phyloP scores from a whole-genome alignment of 2,329 filamentous ascomycete genomes.

The Tetracladium maxilliforme region DNA sequence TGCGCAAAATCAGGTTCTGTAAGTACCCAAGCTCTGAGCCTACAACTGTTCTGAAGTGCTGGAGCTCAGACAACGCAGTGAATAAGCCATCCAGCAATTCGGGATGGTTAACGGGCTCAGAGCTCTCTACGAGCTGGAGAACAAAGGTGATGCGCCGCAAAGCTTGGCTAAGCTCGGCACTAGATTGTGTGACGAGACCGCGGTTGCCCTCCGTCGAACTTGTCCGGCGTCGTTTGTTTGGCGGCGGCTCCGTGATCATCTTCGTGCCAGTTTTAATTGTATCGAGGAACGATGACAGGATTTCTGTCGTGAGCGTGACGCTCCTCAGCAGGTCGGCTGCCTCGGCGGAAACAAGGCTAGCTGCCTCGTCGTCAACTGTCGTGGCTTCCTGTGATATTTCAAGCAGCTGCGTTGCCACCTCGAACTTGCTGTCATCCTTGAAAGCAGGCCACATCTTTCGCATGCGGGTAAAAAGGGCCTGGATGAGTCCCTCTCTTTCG shows the following conservation, averaged over 20 bases:
- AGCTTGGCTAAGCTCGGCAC: conserved; percentile 48
- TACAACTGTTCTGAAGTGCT: conserved; percentile 67
- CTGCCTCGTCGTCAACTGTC: conserved; percentile 12
- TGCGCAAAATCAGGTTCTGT: conserved; percentile 70
- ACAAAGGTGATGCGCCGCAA: conserved; percentile 74
- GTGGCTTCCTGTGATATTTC: conserved; percentile 35
- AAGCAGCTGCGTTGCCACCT: conserved; percentile 47
- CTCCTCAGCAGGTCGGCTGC: conserved; percentile 59
- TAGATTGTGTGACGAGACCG: conserved; percentile 43
- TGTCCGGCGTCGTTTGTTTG: conserved; percentile 66
- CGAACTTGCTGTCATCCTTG: conserved; percentile 45
- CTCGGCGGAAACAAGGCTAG: conserved; percentile 31
- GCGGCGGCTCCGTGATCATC: conserved; percentile 55
- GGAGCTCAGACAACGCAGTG: conserved; percentile 70
- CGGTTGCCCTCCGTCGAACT: conserved; percentile 56
- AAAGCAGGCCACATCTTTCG: conserved; percentile 58
- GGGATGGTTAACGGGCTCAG: conserved; percentile 59
- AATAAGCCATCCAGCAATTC: conserved; percentile 71
- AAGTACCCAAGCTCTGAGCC: conserved; percentile 83
- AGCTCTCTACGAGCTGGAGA: conserved; percentile 74
- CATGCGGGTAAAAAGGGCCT: conserved; percentile 54
- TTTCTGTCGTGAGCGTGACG: conserved; percentile 58
- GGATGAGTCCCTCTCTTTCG: conserved; percentile 44
- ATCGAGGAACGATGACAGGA: conserved; percentile 58
- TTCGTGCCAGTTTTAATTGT: conserved; percentile 60